Conservation (phyloP, 73 alveolate species). For the Uronychia setigera region DNA sequence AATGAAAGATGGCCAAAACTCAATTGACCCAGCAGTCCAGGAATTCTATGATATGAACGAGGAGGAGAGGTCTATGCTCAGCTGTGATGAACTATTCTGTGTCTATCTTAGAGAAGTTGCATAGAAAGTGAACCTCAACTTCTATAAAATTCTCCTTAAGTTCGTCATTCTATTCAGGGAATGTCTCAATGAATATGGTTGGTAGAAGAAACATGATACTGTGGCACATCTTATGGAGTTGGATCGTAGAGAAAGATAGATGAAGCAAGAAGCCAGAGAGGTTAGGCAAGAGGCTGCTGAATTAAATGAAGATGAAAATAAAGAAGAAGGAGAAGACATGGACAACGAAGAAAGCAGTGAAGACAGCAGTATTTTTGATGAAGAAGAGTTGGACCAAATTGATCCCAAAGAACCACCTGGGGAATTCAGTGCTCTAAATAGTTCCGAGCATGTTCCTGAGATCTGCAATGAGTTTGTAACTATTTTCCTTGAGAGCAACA, state of each 20-base stretch:
- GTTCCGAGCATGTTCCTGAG: constrained; percentile 69
- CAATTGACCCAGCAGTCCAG: constrained; percentile 23
- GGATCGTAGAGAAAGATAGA: background rate
- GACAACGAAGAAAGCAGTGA: background rate
- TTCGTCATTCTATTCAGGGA: constrained; percentile 67
- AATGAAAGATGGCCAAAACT: constrained; percentile 28
- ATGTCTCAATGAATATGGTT: constrained; percentile 65
- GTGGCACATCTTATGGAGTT: background rate
- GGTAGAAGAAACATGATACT: constrained; percentile 35
- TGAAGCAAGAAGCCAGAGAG: constrained; percentile 16
- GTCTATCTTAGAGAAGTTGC: constrained; percentile 53
- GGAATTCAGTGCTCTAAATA: constrained; percentile 40
- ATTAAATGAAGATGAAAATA: background rate
- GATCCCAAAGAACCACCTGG: background rate
- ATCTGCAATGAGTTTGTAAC: constrained; percentile 65
- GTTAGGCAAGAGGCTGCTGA: constrained; percentile 8
- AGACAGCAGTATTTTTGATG: background rate
- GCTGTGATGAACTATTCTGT: constrained; percentile 67
- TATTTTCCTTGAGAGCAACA: constrained; percentile 33
- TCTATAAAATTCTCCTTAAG: constrained; percentile 44
- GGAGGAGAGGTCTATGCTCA: constrained; percentile 45
- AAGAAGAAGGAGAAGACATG: background rate
- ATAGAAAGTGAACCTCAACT: constrained; percentile 27
- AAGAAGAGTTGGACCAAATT: constrained; percentile 13
- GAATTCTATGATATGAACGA: constrained; percentile 45